These are phyloP conservation scores for Saccharomycopsis oosterbeekiorum DNA, from an alignment of 805 yeast genomes.

Conservation along the genomic window DNA sequence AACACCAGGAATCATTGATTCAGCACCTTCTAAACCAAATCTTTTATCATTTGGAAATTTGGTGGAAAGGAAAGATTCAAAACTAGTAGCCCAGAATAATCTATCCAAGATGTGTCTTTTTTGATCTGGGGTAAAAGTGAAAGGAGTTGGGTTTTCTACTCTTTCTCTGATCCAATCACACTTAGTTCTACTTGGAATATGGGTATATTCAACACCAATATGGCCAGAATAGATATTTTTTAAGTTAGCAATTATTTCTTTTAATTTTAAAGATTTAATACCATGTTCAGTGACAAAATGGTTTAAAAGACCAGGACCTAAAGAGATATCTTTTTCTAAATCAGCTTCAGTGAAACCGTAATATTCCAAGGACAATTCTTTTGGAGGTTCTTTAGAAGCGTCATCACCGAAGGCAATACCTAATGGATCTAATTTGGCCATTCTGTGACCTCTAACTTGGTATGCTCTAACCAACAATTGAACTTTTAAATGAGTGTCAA, in stretches of 20 bases:
- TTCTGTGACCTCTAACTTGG: conserved; percentile 96
- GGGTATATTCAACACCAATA: conserved; percentile 93
- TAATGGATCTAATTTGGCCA: conserved; percentile 93
- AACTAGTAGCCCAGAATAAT: conserved; percentile 90
- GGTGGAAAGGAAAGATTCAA: conserved; percentile 85
- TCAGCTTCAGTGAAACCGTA: conserved; percentile 88
- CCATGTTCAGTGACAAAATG: conserved; percentile 66
- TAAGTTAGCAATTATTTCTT: conserved; percentile 68
- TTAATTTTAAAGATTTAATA: conserved; percentile 53
- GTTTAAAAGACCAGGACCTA: conserved; percentile 97
- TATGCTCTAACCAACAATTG: conserved; percentile 96
- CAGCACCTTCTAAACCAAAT: conserved; percentile 98
- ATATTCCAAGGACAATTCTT: conserved; percentile 83
- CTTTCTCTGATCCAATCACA: conserved; percentile 99
- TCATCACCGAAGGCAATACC: conserved; percentile 78
- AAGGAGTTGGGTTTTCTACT: conserved; percentile 86
- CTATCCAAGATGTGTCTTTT: conserved; percentile 95
- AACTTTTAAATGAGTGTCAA: conserved; percentile 82
- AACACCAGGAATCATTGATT: conserved; percentile 92
- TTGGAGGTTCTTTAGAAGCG: conserved; percentile 45
- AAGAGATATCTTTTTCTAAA: conserved; percentile 67
- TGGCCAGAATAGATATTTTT: conserved; percentile 79
- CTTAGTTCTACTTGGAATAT: conserved; percentile 87
- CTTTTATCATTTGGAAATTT: conserved; percentile 98
- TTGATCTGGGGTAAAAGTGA: conserved; percentile 72